phyloP scores from a whole-genome alignment of 2,329 filamentous ascomycete genomes.

The Talaromyces sp. region DNA sequence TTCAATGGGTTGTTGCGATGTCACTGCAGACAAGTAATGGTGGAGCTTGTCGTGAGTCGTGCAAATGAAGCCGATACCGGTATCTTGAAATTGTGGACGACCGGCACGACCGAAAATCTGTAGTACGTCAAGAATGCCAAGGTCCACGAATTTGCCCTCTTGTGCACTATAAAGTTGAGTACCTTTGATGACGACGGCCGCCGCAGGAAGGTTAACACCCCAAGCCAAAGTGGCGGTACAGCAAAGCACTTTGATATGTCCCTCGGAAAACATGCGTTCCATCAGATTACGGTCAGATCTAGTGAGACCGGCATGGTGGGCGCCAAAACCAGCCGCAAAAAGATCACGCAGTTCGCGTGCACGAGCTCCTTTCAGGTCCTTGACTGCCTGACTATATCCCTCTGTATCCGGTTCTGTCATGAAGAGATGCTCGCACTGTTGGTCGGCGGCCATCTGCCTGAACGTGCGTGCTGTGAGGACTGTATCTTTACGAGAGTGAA shows the following conservation, averaged over 20 bases:
- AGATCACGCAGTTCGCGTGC: conserved; percentile 85
- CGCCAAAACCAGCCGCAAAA: conserved; percentile 82
- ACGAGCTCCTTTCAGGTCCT: conserved; percentile 79
- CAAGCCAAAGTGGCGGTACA: conserved; percentile 97
- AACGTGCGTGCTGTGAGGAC: conserved; percentile 80
- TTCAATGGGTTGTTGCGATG: conserved; percentile 93
- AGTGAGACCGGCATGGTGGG: conserved; percentile 96
- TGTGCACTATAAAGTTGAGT: conserved; percentile 96
- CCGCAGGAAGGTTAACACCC: conserved; percentile 97
- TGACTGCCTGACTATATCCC: conserved; percentile 70
- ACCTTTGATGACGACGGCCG: conserved; percentile 95
- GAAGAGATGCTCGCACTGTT: conserved; percentile 74
- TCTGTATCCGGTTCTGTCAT: conserved; percentile 69
- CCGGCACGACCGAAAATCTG: conserved; percentile 98
- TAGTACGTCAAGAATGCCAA: conserved; percentile 92
- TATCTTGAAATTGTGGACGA: conserved; percentile 95
- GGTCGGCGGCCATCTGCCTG: conserved; percentile 77
- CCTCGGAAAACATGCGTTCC: conserved; percentile 83
- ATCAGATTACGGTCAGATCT: conserved; percentile 92
- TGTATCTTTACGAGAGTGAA: conserved; percentile 93
- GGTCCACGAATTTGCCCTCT: conserved; percentile 91
- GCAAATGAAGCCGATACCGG: conserved; percentile 95
- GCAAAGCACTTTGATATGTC: conserved; percentile 93
- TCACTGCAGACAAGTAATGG: conserved; percentile 89
- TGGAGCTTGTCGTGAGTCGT: conserved; percentile 90